phyloP scores from a whole-genome alignment of 768 basidiomycete species.

The Clitopilus hobsonii region DNA sequence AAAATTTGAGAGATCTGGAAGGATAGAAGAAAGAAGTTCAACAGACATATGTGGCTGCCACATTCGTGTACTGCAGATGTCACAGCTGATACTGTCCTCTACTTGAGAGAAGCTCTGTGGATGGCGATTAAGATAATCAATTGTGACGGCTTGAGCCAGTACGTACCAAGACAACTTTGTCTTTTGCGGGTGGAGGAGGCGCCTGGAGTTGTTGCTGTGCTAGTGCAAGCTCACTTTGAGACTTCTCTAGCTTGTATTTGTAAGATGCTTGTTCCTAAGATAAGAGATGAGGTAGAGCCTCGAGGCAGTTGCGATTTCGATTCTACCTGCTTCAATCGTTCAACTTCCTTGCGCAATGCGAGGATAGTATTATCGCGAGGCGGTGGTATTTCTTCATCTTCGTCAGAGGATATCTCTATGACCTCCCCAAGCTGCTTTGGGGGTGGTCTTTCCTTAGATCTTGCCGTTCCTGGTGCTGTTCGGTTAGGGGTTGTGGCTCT shows the following conservation, averaged over 20 bases:
- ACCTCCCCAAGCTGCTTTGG: conserved; percentile 26
- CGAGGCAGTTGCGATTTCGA: conserved; percentile 1
- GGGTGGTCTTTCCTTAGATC: conserved; percentile 7
- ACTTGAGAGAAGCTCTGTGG: conserved; percentile 37
- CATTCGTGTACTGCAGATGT: conserved; percentile 60
- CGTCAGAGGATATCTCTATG: conserved; percentile 58
- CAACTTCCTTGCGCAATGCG: conserved; percentile 36
- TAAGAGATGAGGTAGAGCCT: background rate
- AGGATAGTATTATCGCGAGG: conserved; percentile 14
- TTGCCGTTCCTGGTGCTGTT: conserved; percentile 10
- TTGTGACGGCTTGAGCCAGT: background rate
- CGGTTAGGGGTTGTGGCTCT: conserved; percentile 12
- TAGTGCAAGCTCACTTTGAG: conserved; percentile 13
- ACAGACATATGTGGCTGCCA: conserved; percentile 66
- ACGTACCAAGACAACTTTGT: conserved; percentile 26
- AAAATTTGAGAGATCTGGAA: background rate
- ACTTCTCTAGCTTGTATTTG: conserved; percentile 24
- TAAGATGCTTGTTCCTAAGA: conserved; percentile 26
- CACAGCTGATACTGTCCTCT: conserved; percentile 55
- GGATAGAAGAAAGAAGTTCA: background rate
- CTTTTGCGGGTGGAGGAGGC: conserved; percentile 17
- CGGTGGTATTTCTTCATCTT: conserved; percentile 26
- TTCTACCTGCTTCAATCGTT: conserved; percentile 39
- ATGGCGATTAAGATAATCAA: background rate
- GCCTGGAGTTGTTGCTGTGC: conserved; percentile 23